Base-by-base conservation (phyloP, 371 early-diverging fungal species). In the Ordospora pajunii region DNA sequence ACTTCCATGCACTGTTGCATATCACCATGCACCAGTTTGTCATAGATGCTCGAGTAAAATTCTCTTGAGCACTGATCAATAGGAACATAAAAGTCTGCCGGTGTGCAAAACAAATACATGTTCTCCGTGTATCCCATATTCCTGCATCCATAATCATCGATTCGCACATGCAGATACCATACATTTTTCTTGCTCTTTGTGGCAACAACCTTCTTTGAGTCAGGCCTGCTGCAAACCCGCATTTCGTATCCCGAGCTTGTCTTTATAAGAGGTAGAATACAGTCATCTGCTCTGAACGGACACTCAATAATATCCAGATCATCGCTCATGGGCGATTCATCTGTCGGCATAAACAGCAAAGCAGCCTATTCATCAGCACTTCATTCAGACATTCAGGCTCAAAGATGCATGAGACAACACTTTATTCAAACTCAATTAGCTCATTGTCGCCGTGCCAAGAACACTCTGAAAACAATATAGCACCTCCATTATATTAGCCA, bases 81-180 rank as follows among this genome's bases (percentile, higher is more conserved):
- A 9, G 74, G 74, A 37, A 78, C 44, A 62, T 68, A 67, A 42
- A 78, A 78, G 54, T 78, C 78, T 4, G 75, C 78, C 0, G 75
- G 67, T 8, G 37, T 25, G 19, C 10, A 32, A 42, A 78, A 78
- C 32, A 43, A 44, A 51, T 64, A 42, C 17, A 78, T 52, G 21
- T 53, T 49, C 32, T 63, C 50, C 1, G 27, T 49, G n/a, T 51
- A 25, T 27, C 45, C 27, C 5, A 73, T 10, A 0, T 67, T 40
- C 17, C 11, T 63, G 27, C 32, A 44, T 8, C 43, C 17, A 40
- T 58, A 43, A 1, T 53, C 69, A 23, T 10, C 37, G 22, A 74
- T 37, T 63, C 66, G 67, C n/a, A 73, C 9, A 32, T 78, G 69
- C 12, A 78, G 43, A 43, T 49, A 54, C 44, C 48, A n/a, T 22